phyloP scores from a whole-genome alignment of 2,329 filamentous ascomycete genomes.

The Xylariaceae sp. region DNA sequence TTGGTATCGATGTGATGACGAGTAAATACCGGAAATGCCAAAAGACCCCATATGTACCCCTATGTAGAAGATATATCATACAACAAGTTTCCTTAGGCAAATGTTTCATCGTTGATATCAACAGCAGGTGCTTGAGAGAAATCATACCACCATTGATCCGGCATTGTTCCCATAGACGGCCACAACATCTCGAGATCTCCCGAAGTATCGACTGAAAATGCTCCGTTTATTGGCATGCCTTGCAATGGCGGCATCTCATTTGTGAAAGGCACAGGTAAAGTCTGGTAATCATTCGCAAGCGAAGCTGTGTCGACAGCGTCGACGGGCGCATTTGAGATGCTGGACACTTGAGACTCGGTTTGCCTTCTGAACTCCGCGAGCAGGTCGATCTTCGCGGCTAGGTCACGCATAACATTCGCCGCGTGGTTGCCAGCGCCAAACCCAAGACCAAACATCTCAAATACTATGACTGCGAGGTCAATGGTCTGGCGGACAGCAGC shows the following conservation, averaged over 20 bases:
- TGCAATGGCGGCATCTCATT: neutral
- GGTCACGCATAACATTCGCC: constrained; percentile 17
- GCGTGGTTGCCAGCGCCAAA: constrained; percentile 17
- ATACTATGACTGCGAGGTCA: constrained; percentile 15
- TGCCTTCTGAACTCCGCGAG: constrained; percentile 11
- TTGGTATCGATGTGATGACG: too few relatives aligned
- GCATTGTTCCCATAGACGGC: constrained; percentile 14
- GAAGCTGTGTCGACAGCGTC: neutral
- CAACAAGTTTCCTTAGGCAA: neutral
- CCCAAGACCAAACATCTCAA: constrained; percentile 18
- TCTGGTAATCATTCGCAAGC: neutral
- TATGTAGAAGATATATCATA: too few relatives aligned
- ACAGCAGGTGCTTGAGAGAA: neutral
- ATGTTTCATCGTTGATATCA: neutral
- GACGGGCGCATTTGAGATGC: neutral
- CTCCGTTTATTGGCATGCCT: constrained; percentile 13
- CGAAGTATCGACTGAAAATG: constrained; percentile 18
- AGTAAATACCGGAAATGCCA: too few relatives aligned
- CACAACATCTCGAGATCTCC: constrained; percentile 17
- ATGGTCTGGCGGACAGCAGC: constrained; percentile 13
- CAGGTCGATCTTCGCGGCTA: constrained; percentile 18
- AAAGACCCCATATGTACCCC: too few relatives aligned
- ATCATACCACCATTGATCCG: constrained; percentile 17
- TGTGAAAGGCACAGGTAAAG: neutral
- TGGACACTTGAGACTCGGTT: constrained; percentile 3